Conservation (phyloP, 2,329 filamentous ascomycete genomes). For the Phialophora verrucosa region DNA sequence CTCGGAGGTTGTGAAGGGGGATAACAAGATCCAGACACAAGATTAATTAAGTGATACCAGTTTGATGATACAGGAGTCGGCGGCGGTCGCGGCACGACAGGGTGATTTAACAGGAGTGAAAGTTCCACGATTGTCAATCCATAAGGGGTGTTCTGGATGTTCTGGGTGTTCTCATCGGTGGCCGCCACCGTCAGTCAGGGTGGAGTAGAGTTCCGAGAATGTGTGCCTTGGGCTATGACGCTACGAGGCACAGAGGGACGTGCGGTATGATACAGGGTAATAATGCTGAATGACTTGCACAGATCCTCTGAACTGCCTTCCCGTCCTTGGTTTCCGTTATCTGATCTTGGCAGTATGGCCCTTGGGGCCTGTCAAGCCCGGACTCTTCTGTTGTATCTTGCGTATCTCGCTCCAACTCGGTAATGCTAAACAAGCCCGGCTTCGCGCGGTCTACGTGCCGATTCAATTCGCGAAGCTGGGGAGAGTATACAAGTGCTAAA, state of each 20-base stretch:
- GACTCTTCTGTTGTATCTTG: background rate
- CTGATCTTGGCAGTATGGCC: background rate
- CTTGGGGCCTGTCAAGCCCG: background rate
- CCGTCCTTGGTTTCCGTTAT: background rate
- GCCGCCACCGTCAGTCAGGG: background rate
- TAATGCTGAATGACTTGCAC: background rate
- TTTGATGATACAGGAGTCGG: constrained; percentile 1
- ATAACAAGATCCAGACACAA: constrained; percentile 83
- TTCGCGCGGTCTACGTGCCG: no score
- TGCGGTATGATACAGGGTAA: background rate
- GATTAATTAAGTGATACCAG: constrained; percentile 49
- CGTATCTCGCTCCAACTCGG: background rate
- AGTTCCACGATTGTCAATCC: background rate
- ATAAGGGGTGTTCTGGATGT: background rate
- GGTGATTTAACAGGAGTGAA: background rate
- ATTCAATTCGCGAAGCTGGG: background rate
- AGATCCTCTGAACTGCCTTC: background rate
- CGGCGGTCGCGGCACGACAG: background rate
- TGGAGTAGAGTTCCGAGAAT: background rate
- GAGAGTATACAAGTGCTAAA: background rate
- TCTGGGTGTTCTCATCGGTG: background rate
- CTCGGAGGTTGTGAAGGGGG: constrained; percentile 84
- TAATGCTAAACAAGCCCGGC: background rate
- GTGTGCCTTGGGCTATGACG: background rate
- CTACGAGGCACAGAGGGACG: background rate